Evolutionary conservation across 2,329 filamentous ascomycete genomes (phyloP).

Genomic region (Penicillium sumatraense): DNA sequence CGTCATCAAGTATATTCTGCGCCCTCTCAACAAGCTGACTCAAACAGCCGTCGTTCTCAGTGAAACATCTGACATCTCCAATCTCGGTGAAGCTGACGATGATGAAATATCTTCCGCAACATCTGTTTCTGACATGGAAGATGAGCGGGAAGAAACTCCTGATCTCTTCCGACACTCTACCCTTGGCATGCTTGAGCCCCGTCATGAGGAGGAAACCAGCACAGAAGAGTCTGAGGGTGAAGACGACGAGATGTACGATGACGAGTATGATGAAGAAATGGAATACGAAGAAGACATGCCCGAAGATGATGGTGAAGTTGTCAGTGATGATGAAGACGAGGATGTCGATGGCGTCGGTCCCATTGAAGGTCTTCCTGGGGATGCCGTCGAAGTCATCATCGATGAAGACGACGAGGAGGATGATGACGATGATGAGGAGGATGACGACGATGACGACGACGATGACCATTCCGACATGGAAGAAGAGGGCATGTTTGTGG

Average conservation of each 20-base stretch:
- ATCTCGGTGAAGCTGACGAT: conserved; percentile 72
- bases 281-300: conserved; percentile 86
- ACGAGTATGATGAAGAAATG: conserved; percentile 87
- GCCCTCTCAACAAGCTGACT: conserved; percentile 84
- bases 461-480: conserved; percentile 66
- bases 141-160: conserved; percentile 90
- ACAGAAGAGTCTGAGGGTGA: conserved; percentile 71
- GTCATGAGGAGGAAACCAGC: conserved; percentile 79
- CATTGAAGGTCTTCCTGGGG: conserved; percentile 66
- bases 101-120: conserved; percentile 88
- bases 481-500: conserved; percentile 56
- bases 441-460: conserved; percentile 63
- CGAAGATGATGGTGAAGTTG: conserved; percentile 79
- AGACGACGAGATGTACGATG: conserved; percentile 91
- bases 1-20: conserved; percentile 93
- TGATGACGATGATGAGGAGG: conserved; percentile 67
- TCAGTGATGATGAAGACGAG: conserved; percentile 88
- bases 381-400: conserved; percentile 84
- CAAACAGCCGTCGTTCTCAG: conserved; percentile 86
- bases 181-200: conserved; percentile 88
- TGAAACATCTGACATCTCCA: conserved; percentile 74
- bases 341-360: conserved; percentile 81
- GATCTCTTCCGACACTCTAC: conserved; percentile 97
- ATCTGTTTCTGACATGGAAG: conserved; percentile 85
- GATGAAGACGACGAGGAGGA: conserved; percentile 71